Evolutionary conservation across 208 protist species (phyloP), one percentile per base, ranked within the genome.

Genomic region (Crithidia bombi): DNA sequence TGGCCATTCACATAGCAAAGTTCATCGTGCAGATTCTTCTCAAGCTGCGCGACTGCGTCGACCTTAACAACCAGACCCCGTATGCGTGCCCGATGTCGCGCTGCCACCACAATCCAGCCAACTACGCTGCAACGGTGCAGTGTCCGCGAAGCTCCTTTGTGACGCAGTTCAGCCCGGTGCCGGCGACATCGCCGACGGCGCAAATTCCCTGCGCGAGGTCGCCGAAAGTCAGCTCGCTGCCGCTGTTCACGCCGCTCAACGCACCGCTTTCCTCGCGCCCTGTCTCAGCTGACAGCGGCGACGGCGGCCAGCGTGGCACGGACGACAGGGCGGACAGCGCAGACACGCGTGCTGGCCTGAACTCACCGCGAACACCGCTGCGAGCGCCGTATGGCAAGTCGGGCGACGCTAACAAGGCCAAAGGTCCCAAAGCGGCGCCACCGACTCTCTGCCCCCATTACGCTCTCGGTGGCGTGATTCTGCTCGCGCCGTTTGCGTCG

Each of bases 401-500:
- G 2, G 30, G 0, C 6, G 46, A 39, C 12, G 23, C 41, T 0
- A 28, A 23, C 14, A 11, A 23, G 33, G 10, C 23, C 46, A 35
- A 17, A 11, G 44, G 23, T 9, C 17, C 46, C 12, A 66, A 46
- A 33, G 28, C 33, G 1, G 28, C 61, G 33, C 61, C 25, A 15
- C 21, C 50, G 36, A 64, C 57, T 12, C 62, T 61, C 15, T 85
- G 79, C 41, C 70, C 47, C 0, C 79, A 85, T 61, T 75, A 79
- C 75, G 69, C 65, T 5, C 75, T 85, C 39, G 75, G 68, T 33
- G 75, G 80, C 41, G 74, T 85, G 59, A 67, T 85, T 25, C 64
- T 85, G 11, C 39, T 85, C 30, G 76, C 80, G 15, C 44, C 75
- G 1, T 82, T 85, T 44, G 64, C 80, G n/a, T 63, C 70, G 7